Base-by-base conservation (phyloP, 441 rosid species). In the Flueggea neowawraea region DNA sequence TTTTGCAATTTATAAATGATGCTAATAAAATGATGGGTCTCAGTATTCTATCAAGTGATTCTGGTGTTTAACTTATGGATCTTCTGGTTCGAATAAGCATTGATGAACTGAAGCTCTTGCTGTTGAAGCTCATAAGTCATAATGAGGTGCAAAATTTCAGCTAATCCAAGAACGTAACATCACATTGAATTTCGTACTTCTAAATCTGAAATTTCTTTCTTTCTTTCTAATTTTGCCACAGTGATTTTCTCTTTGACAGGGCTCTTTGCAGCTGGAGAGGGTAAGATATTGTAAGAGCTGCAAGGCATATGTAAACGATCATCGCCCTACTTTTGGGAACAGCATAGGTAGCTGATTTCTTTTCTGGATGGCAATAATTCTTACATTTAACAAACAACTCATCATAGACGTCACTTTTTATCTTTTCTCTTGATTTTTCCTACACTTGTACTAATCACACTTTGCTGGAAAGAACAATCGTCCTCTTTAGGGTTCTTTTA, bases 301-400 rank as follows among this genome's bases (percentile, higher is more conserved):
- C 66, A 66, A 82, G 61, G 73, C 78, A 55, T 61, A 73, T 54
- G 58, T 83, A 15, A 76, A 70, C 64, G 85, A 86, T 71, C 91
- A 86, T 64, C 83, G 91, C 52, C 85, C 85, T 54, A 87, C 89
- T 57, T 84, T 82, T 80, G 89, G 92, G 56, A 86, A 80, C 61
- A 83, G 89, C 64, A 78, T 83, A 57, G 92, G 89, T 82, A 78
- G 67, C 28, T 22, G 2, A 22, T 22, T 22, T 22, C 28, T 22
- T 22, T 22, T 22, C 28, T 22, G 28, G 28, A 22, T 22, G 28
- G 28, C 28, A 22, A 22, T 22, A 22, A 43, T 43, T 43, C 32
- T 22, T 22, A 22, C 28, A 22, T 22, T 22, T 22, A 1, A 22
- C 28, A 22, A 22, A 10, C 10, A 12, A 28, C 31, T n/a, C 13